Evolutionary conservation across 257 asterid species (phyloP).

Genomic region (Solanum piurae): DNA sequence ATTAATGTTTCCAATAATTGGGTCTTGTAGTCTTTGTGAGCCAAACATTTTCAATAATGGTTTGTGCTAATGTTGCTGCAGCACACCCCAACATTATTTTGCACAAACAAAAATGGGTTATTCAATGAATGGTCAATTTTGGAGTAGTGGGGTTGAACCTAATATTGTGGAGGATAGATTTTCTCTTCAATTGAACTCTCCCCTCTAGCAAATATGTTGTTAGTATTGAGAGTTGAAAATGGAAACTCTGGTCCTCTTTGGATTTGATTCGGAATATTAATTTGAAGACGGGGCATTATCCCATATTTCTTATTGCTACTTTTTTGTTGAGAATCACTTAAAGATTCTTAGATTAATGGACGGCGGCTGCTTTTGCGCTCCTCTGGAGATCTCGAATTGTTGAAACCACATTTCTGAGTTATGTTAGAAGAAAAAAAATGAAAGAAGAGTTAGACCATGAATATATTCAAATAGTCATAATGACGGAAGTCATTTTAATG

Average conservation of each 20-base stretch:
- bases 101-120: not conserved
- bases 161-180: not conserved
- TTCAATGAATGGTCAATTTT: not conserved
- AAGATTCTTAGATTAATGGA: not conserved
- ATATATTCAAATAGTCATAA: not conserved
- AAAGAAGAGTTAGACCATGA: not conserved
- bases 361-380: not conserved
- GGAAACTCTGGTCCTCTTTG: not conserved
- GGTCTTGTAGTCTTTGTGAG: not conserved
- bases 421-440: too few species aligned
- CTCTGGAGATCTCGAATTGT: slow-evolving; percentile 2
- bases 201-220: not conserved
- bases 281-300: not conserved
- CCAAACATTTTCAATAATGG: not conserved
- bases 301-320: not conserved
- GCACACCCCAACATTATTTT: not conserved
- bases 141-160: not conserved
- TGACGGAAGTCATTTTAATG: not conserved
- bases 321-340: not conserved
- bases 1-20: not conserved
- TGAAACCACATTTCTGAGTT: slow-evolving; percentile 19
- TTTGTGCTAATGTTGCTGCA: not conserved
- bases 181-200: not conserved
- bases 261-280: not conserved
- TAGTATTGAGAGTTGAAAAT: not conserved